phyloP scores from a whole-genome alignment of 73 alveolate species.

The Tetrahymena malaccensis region DNA sequence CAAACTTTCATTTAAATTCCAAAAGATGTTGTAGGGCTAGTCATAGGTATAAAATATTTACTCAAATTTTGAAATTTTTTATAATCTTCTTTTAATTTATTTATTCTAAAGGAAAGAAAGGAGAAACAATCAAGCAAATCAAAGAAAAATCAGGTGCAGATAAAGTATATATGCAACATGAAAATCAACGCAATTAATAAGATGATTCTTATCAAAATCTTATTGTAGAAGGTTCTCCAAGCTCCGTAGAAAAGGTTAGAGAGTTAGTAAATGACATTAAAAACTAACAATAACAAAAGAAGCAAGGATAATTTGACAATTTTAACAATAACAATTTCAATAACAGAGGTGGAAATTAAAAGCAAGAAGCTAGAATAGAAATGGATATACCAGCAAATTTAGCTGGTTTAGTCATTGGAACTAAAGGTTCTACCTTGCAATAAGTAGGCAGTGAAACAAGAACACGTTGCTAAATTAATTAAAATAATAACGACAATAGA shows the following conservation, averaged over 20 bases:
- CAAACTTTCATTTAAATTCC: constrained; percentile 20
- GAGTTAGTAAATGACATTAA: background rate
- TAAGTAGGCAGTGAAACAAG: background rate
- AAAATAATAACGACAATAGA: background rate
- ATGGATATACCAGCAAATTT: background rate
- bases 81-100: constrained; percentile 84
- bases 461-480: background rate
- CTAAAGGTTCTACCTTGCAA: background rate
- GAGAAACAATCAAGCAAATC: constrained; percentile 86
- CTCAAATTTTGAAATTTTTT: constrained; percentile 79
- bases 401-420: background rate
- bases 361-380: background rate
- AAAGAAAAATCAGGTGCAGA: constrained; percentile 87
- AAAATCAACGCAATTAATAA: background rate
- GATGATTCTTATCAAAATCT: background rate
- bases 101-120: constrained; percentile 92
- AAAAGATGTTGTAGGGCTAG: constrained; percentile 76
- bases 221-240: background rate
- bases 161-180: constrained; percentile 51
- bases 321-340: background rate
- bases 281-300: background rate
- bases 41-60: constrained; percentile 89
- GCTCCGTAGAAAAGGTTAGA: background rate
- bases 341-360: background rate
- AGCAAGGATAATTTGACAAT: background rate